These are phyloP conservation scores for Mucor plumbeus DNA, from an alignment of 371 early-diverging fungal species.

Conservation along the genomic window DNA sequence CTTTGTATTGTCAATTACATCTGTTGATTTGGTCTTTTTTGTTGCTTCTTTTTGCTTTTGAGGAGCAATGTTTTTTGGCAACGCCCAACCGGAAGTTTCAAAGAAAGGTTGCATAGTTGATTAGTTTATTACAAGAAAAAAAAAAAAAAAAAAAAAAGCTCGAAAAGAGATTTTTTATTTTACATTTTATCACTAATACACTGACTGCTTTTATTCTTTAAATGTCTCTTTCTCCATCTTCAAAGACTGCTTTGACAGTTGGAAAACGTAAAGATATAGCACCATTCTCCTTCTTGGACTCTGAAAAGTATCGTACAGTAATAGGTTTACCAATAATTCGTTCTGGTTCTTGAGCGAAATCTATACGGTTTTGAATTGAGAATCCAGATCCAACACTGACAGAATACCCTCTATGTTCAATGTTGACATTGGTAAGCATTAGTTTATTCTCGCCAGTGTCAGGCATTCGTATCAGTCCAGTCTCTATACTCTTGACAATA, in stretches of 20 bases:
- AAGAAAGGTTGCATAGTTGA: conserved; percentile 41
- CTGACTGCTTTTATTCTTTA: conserved; percentile 16
- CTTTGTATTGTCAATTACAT: conserved; percentile 10
- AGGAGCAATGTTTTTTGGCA: conserved; percentile 37
- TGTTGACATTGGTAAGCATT: conserved; percentile 52
- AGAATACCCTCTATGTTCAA: conserved; percentile 53
- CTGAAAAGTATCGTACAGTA: conserved; percentile 64
- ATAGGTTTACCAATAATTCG: conserved; percentile 58
- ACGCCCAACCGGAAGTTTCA: conserved; percentile 45
- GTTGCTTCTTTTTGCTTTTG: conserved; percentile 23
- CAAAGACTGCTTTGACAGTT: conserved; percentile 61
- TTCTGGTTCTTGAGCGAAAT: conserved; percentile 49
- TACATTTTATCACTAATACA: not conserved
- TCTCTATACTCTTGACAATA: conserved; percentile 52
- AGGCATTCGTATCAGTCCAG: conserved; percentile 57
- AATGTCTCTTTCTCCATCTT: conserved; percentile 35
- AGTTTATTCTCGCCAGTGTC: conserved; percentile 46
- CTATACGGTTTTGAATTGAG: conserved; percentile 45
- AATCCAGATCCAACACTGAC: conserved; percentile 69
- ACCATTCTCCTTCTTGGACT: conserved; percentile 41
- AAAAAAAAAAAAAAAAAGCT: not conserved
- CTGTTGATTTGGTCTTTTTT: conserved; percentile 17
- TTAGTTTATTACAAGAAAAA: not conserved
- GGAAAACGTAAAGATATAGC: conserved; percentile 60
- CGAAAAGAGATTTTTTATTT: not conserved